Percentiles rank a stretch among this genome's conserved stretches.
phyloP scores from a whole-genome alignment of 1,139 yeast species.

The Geotrichum histeridarum region DNA sequence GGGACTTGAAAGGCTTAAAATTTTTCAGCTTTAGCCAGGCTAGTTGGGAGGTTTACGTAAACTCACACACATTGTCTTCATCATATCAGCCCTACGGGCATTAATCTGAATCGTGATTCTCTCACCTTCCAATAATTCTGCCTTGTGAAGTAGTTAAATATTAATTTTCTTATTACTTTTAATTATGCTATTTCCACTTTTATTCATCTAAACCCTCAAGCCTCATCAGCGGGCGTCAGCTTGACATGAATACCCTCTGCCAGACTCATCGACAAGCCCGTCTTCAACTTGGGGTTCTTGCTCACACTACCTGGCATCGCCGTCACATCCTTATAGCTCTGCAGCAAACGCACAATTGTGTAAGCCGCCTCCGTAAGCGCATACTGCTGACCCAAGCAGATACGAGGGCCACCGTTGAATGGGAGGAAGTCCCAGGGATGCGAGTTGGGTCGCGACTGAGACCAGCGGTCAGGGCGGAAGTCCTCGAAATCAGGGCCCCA shows the following conservation, averaged over 20 bases:
- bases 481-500: constrained; percentile 49
- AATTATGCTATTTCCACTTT: no score
- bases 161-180: no score
- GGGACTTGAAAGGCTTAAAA: neutral
- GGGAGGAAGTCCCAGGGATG: constrained; percentile 35
- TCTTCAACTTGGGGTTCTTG: neutral
- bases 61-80: no score
- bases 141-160: no score
- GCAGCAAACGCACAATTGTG: constrained; percentile 44
- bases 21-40: neutral
- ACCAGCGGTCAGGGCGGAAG: constrained; percentile 54
- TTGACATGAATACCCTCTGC: constrained; percentile 33
- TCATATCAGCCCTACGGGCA: neutral
- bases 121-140: no score
- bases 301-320: neutral
- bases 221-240: constrained; percentile 44
- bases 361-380: constrained; percentile 54
- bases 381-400: constrained; percentile 56
- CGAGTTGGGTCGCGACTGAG: constrained; percentile 29
- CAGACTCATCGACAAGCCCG: constrained; percentile 12
- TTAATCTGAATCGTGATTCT: neutral
- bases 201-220: no score
- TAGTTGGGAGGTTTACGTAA: neutral
- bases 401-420: constrained; percentile 57
- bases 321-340: constrained; percentile 32